These are phyloP conservation scores for Pseudogymnoascus sp. DNA, from an alignment of 2,329 filamentous ascomycete species.

Conservation along the genomic window DNA sequence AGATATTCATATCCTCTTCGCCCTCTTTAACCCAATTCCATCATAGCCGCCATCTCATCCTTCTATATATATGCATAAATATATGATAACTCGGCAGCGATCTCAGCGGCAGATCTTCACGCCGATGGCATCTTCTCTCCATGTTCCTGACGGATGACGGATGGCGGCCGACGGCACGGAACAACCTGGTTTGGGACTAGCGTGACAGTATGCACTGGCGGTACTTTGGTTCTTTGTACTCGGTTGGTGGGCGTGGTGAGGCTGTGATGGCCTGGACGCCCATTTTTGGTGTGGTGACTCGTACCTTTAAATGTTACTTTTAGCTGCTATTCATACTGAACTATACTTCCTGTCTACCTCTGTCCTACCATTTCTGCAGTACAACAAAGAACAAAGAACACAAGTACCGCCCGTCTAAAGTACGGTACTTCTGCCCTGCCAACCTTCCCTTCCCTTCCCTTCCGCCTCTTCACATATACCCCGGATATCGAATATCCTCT, in stretches of 20 bases:
- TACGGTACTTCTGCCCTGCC: not conserved
- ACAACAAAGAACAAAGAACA: not conserved
- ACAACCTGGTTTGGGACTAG: not conserved
- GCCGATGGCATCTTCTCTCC: not conserved
- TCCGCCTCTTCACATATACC: constrained; percentile 2
- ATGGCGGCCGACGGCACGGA: not conserved
- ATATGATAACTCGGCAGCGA: constrained; percentile 2
- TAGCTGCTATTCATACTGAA: too few species aligned
- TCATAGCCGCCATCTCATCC: not conserved
- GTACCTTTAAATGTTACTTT: not conserved
- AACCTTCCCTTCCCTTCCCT: constrained; percentile 6
- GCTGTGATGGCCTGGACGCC: not conserved
- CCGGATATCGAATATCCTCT: constrained; percentile 4
- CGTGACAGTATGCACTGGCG: not conserved
- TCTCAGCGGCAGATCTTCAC: constrained; percentile 3
- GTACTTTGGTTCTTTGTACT: not conserved
- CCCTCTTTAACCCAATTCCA: not conserved
- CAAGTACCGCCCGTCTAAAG: not conserved
- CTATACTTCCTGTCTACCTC: not conserved
- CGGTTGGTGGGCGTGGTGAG: not conserved
- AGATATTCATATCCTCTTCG: not conserved
- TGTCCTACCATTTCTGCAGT: not conserved
- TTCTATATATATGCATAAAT: not conserved
- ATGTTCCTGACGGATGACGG: not conserved
- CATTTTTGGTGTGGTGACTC: not conserved